A percentile compares a stretch with the other conserved stretches of the same genome.
These are phyloP conservation scores for Aspergillus viridinutans DNA, from an alignment of 2,329 filamentous ascomycete genomes.

Conservation along the genomic window DNA sequence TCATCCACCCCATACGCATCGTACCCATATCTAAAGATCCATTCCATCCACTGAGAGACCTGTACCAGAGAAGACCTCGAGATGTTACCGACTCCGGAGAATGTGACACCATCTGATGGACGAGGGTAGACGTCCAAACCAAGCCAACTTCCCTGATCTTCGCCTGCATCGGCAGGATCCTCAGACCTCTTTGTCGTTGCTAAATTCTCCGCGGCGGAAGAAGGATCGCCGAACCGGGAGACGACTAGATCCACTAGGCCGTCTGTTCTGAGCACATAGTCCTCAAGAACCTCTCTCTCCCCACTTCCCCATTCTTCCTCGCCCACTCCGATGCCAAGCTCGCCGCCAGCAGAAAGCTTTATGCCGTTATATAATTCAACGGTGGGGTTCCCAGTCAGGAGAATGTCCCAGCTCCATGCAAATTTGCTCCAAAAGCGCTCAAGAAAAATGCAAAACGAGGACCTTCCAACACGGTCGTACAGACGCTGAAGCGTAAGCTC, in stretches of 20 bases:
- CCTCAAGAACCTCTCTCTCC: slow-evolving; percentile 87
- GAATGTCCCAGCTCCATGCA: slow-evolving; percentile 71
- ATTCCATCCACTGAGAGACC: slow-evolving; percentile 81
- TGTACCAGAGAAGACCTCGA: slow-evolving; percentile 67
- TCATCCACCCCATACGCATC: slow-evolving; percentile 80
- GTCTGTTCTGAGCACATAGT: slow-evolving; percentile 72
- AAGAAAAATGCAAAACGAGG: slow-evolving; percentile 68
- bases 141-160: slow-evolving; percentile 59
- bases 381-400: slow-evolving; percentile 84
- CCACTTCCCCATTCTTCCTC: slow-evolving; percentile 94
- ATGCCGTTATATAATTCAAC: slow-evolving; percentile 75
- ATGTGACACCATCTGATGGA: slow-evolving; percentile 77
- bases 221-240: slow-evolving; percentile 70
- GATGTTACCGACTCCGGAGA: slow-evolving; percentile 73
- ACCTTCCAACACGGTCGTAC: slow-evolving; percentile 59
- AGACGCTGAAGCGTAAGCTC: slow-evolving; percentile 68
- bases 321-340: slow-evolving; percentile 88
- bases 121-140: slow-evolving; percentile 65
- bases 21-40: slow-evolving; percentile 77
- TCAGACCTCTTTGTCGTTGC: slow-evolving; percentile 11
- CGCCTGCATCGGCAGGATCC: slow-evolving; percentile 12
- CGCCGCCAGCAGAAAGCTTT: slow-evolving; percentile 83
- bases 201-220: slow-evolving; percentile 25
- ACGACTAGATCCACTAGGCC: slow-evolving; percentile 86
- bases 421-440: slow-evolving; percentile 77